Evolutionary conservation across 306 rosid genomes (phyloP).

Genomic region (Cucumis sativus): DNA sequence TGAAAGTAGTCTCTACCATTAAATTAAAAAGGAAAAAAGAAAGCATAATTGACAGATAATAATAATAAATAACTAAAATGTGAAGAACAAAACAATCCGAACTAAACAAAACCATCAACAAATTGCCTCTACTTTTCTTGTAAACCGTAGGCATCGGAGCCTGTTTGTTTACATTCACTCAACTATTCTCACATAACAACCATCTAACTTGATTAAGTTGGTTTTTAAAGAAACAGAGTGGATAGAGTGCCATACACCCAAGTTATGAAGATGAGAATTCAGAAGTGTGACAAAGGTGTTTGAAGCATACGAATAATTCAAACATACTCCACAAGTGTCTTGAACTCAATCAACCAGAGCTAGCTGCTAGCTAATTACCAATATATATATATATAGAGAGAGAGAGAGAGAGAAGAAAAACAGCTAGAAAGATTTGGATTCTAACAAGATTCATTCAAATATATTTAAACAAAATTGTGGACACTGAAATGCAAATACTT

Average conservation of each 20-base stretch:
- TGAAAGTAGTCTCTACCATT: too few relatives aligned
- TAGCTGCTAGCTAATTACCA: neutral
- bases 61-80: too few relatives aligned
- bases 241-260: neutral
- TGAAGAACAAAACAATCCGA: too few relatives aligned
- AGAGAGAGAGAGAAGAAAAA: neutral
- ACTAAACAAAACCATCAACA: too few relatives aligned
- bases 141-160: too few relatives aligned
- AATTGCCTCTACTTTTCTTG: too few relatives aligned
- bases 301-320: neutral
- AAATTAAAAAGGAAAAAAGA: too few relatives aligned
- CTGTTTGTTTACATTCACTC: too few relatives aligned
- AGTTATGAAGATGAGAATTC: neutral
- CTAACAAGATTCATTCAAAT: neutral
- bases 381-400: neutral
- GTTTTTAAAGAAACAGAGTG: too few relatives aligned
- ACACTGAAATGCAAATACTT: neutral
- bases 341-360: neutral
- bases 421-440: neutral
- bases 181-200: too few relatives aligned
- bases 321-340: neutral
- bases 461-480: neutral
- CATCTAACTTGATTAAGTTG: too few relatives aligned
- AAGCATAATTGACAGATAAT: too few relatives aligned
- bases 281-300: neutral